Percentiles rank a stretch among this genome's conserved stretches.
Evolutionary conservation across 768 basidiomycete species (phyloP).

Genomic region (Suillus bovinus): DNA sequence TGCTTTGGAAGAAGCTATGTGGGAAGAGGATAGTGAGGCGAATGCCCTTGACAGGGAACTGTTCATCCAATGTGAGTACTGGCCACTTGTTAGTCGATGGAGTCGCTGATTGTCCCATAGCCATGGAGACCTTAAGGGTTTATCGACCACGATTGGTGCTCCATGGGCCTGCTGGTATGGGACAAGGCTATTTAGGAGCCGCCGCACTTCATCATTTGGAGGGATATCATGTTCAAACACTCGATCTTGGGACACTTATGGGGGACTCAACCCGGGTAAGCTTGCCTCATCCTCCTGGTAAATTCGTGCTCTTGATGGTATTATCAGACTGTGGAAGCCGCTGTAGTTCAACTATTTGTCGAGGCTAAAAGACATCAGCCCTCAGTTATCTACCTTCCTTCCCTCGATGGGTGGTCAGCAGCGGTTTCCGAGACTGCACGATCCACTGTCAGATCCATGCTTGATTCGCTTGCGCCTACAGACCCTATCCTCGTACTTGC

Average conservation of each 20-base stretch:
- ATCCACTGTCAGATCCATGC: constrained; percentile 84
- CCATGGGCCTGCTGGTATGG: constrained; percentile 84
- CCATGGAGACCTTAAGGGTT: constrained; percentile 88
- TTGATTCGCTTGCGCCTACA: constrained; percentile 87
- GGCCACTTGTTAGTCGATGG: neutral
- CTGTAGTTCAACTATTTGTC: constrained; percentile 91
- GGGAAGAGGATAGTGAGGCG: constrained; percentile 78
- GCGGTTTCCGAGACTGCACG: constrained; percentile 84
- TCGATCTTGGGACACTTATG: constrained; percentile 88
- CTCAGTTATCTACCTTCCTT: constrained; percentile 93
- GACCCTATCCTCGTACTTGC: constrained; percentile 94
- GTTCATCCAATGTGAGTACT: constrained; percentile 74
- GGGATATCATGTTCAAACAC: constrained; percentile 91
- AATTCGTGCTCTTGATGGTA: constrained; percentile 9
- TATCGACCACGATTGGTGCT: constrained; percentile 88
- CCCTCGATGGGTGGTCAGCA: constrained; percentile 81
- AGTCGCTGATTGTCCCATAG: constrained; percentile 39
- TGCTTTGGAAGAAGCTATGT: constrained; percentile 94
- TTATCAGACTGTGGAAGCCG: constrained; percentile 81
- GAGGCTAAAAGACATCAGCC: constrained; percentile 98
- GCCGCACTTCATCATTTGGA: constrained; percentile 93
- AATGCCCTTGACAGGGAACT: constrained; percentile 88
- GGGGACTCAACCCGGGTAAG: constrained; percentile 87
- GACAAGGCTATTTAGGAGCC: constrained; percentile 86
- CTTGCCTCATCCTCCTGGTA: constrained; percentile 6